Evolutionary conservation across 179 eudicot genomes (phyloP), one percentile per base, ranked within the genome.

Genomic region (Gypsophila paniculata): DNA sequence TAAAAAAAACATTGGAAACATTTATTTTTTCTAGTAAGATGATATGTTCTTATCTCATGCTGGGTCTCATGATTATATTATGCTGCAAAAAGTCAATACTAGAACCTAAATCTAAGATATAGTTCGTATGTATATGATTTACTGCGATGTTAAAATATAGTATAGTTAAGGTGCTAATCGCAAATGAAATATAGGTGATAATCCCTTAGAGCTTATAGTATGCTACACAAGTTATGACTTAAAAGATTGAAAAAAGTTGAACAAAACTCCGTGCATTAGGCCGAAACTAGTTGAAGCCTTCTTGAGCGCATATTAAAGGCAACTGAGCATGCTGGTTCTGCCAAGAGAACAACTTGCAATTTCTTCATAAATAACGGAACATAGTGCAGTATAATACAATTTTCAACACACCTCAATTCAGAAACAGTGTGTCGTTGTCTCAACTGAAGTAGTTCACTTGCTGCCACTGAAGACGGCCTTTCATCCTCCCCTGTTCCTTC

Each of bases 361-460:
- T 19, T 62, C 8, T 10, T 13, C 34, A 74, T 8, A 34, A 42
- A 73, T 23, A 68, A 46, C 17, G 8, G 26, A 39, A 59, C 67
- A 52, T 1, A 74, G 23, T 61, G 7, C 18, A 62, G 38, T 18
- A 60, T 17, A 69, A 46, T 15, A 34, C 42, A 71, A 36, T 23
- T n/a, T 57, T 76, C 32, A 70, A 46, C 80, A 77, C 83, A 90
- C 99, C 99, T 95, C 80, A 92, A 79, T 49, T 91, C 96, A 77
- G 99, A 90, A 74, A 95, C 99, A 55, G 96, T 90, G 73, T 95
- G 90, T 5, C 88, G 85, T 67, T 92, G 99, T 80, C 98, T 88
- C 77, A 95, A 83, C 86, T 88, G 96, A 76, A 83, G 85, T 75
- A 95, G 76, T 78, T 95, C 99, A 72, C 84, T 80, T 61, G 96